phyloP scores from a whole-genome alignment of 129 eudicot genomes.

The Flaveria linearis region DNA sequence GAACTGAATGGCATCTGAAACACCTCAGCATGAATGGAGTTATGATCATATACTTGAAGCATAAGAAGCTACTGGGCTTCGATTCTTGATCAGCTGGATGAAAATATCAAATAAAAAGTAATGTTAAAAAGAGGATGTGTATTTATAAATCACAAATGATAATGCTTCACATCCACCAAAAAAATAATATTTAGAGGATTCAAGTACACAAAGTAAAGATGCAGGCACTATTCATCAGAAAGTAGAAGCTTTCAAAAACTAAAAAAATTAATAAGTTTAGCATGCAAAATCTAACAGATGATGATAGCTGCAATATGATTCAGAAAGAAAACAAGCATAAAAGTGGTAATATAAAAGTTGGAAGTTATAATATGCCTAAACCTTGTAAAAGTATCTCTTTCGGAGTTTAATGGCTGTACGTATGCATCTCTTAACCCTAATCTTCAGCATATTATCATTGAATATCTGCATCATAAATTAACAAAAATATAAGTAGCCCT shows the following conservation, averaged over 20 bases:
- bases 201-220: background rate
- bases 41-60: conserved; percentile 21
- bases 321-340: conserved; percentile 13
- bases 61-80: conserved; percentile 45
- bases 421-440: conserved; percentile 90
- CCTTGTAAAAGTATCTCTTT: conserved; percentile 94
- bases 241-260: conserved; percentile 17
- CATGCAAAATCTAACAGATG: background rate
- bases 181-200: background rate
- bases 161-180: conserved; percentile 14
- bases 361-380: conserved; percentile 27
- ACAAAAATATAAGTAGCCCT: conserved; percentile 2
- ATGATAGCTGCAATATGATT: conserved; percentile 17
- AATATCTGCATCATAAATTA: conserved; percentile 71
- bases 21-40: conserved; percentile 21
- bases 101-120: conserved; percentile 15
- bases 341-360: conserved; percentile 17
- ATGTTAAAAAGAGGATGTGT: background rate
- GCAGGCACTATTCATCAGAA: conserved; percentile 8
- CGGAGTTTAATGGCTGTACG: conserved; percentile 92
- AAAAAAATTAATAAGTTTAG: background rate
- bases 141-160: background rate
- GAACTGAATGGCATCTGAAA: conserved; percentile 29
- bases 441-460: conserved; percentile 91
- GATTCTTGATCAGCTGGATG: conserved; percentile 58